Evolutionary conservation across 805 yeast genomes (phyloP), one percentile per base, ranked within the genome.

Genomic region (Lipomyces chichibuensis): DNA sequence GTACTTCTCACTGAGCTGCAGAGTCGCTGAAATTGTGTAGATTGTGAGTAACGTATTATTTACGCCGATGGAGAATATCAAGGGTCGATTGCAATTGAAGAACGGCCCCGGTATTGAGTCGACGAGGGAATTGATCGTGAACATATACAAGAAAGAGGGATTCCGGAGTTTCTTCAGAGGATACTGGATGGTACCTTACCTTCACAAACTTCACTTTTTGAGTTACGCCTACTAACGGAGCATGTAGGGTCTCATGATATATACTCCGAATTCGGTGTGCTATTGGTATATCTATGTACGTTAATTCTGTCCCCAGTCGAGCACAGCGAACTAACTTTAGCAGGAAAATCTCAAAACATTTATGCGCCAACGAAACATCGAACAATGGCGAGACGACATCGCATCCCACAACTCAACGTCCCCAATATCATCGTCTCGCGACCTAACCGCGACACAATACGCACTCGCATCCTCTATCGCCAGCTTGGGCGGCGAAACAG

Each of bases 141-240:
- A 64, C 14, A 77, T 94, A 37, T 86, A 82, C 74, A 77, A 76
- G 52, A 77, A 79, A 0, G 97, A 91, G 73, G 98, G 98, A 2
- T 27, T 89, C 57, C 79, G 77, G 64, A 98, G 98, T 3, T 83
- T 90, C 71, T 93, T 87, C 79, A 84, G 96, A 71, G 99, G 99
- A 11, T 80, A 80, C 69, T 78, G 80, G 78, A 77, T 80, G 82
- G 73, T 69, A 65, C 27, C 64, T 14, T n/a, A 13, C n/a, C 20
- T 20, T 11, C 27, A n/a, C 53, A 49, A 20, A n/a, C 27, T 1
- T n/a, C 52, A 5, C 27, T n/a, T n/a, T n/a, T n/a, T 27, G 27
- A 27, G 11, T 2, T n/a, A 13, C 3, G 55, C 3, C 17, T 52
- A n/a, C 29, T 52, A 29, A 25, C n/a, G 9, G 33, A 25, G n/a